Percentiles rank a stretch among this genome's conserved stretches.
Conservation (phyloP, 768 basidiomycete genomes). For the Leccinum boreale region DNA sequence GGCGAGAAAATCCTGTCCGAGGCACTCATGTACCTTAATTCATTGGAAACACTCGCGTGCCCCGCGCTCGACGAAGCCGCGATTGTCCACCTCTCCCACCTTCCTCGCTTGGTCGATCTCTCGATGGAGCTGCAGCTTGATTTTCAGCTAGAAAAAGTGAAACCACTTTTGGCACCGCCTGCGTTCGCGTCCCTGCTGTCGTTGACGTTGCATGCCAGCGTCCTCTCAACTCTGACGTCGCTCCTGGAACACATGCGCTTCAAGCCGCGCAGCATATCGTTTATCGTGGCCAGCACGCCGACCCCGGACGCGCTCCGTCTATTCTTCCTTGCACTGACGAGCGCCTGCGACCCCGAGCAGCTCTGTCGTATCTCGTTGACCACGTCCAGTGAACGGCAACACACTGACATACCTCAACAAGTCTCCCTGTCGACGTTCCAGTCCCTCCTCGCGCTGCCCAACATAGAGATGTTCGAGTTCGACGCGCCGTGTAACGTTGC, state of each 20-base stretch:
- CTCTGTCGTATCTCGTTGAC: slow-evolving; percentile 11
- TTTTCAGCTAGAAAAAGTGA: slow-evolving; percentile 15
- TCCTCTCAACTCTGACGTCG: slow-evolving; percentile 18
- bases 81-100: slow-evolving; percentile 22
- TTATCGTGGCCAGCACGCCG: slow-evolving; percentile 10
- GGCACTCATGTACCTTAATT: slow-evolving; percentile 15
- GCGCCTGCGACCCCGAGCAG: slow-evolving; percentile 7
- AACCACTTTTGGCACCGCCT: slow-evolving; percentile 8
- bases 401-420: neutral
- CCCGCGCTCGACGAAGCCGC: slow-evolving; percentile 19
- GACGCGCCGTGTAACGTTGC: slow-evolving; percentile 18
- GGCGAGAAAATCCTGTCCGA: slow-evolving; percentile 22
- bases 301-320: slow-evolving; percentile 17
- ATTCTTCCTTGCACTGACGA: slow-evolving; percentile 19
- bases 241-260: slow-evolving; percentile 19
- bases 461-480: slow-evolving; percentile 11
- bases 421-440: slow-evolving; percentile 16
- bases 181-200: slow-evolving; percentile 13
- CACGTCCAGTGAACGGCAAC: slow-evolving; percentile 1
- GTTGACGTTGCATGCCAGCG: slow-evolving; percentile 7
- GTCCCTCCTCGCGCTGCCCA: slow-evolving; percentile 15
- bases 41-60: slow-evolving; percentile 17
- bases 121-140: slow-evolving; percentile 12
- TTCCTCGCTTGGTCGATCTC: slow-evolving; percentile 15
- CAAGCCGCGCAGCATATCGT: slow-evolving; percentile 13